Conservation (phyloP, 805 yeast genomes). For the Henningerozyma blattae region DNA sequence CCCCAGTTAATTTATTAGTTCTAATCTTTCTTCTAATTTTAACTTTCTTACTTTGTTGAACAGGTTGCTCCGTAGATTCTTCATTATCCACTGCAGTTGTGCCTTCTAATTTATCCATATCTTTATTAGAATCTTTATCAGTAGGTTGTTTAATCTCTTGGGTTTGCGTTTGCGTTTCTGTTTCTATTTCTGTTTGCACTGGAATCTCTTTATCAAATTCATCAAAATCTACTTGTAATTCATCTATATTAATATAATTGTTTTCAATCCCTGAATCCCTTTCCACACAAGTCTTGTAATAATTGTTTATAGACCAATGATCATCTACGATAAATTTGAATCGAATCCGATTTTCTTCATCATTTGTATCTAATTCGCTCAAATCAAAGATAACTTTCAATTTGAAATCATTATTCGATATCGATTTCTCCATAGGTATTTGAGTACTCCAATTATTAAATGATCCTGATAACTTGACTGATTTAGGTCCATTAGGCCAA, state of each 20-base stretch:
- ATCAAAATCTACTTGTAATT: constrained; percentile 3
- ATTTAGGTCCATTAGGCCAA: constrained; percentile 38
- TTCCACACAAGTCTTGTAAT: too few species aligned
- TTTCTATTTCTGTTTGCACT: too few species aligned
- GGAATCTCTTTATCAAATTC: too few species aligned
- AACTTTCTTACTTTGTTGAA: constrained; percentile 14
- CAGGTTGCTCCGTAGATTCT: background rate
- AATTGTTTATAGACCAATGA: constrained; percentile 44
- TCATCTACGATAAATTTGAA: constrained; percentile 60
- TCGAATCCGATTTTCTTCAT: constrained; percentile 24
- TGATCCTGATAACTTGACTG: constrained; percentile 56
- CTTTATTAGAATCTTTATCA: too few species aligned
- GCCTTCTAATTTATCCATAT: too few species aligned
- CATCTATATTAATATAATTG: constrained; percentile 21
- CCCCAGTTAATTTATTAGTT: constrained; percentile 31
- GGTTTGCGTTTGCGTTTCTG: too few species aligned
- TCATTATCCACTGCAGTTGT: background rate
- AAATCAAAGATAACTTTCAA: constrained; percentile 48
- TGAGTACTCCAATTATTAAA: constrained; percentile 56
- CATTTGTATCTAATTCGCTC: constrained; percentile 38
- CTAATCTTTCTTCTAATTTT: constrained; percentile 29
- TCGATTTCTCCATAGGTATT: constrained; percentile 43
- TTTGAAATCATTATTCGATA: too few species aligned
- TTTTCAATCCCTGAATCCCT: constrained; percentile 32
- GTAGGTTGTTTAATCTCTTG: too few species aligned